phyloP scores from a whole-genome alignment of 2,329 filamentous ascomycete genomes.

The Verticillium albo-atrum region DNA sequence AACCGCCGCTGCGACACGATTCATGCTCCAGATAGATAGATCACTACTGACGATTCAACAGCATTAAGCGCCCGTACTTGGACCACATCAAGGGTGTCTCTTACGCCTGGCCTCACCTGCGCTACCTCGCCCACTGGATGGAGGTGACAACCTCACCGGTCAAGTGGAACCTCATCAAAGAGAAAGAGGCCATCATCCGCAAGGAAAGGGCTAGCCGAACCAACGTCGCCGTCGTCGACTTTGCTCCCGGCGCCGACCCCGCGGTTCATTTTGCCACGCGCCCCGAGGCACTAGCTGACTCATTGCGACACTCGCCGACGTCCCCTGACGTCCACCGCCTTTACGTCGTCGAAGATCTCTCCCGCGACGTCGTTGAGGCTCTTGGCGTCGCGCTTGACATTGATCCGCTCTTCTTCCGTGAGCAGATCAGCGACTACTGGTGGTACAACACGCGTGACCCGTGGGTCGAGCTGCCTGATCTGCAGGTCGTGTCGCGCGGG shows the following conservation, averaged over 20 bases:
- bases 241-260: background rate
- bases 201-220: background rate
- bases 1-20: background rate
- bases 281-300: background rate
- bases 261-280: background rate
- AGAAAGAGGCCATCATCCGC: background rate
- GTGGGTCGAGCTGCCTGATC: conserved; percentile 19
- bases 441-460: conserved; percentile 21
- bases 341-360: conserved; percentile 41
- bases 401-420: conserved; percentile 39
- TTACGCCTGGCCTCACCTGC: background rate
- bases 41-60: background rate
- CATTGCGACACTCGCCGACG: background rate
- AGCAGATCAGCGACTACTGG: conserved; percentile 17
- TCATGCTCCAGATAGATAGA: background rate
- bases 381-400: conserved; percentile 36
- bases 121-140: background rate
- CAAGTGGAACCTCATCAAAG: background rate
- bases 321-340: conserved; percentile 15
- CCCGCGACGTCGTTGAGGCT: conserved; percentile 35
- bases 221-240: background rate
- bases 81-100: background rate
- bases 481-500: conserved; percentile 13
- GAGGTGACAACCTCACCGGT: background rate
- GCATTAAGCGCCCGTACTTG: background rate